Evolutionary conservation across 441 rosid genomes (phyloP).

Genomic region (Pelargonium cotyledonis): DNA sequence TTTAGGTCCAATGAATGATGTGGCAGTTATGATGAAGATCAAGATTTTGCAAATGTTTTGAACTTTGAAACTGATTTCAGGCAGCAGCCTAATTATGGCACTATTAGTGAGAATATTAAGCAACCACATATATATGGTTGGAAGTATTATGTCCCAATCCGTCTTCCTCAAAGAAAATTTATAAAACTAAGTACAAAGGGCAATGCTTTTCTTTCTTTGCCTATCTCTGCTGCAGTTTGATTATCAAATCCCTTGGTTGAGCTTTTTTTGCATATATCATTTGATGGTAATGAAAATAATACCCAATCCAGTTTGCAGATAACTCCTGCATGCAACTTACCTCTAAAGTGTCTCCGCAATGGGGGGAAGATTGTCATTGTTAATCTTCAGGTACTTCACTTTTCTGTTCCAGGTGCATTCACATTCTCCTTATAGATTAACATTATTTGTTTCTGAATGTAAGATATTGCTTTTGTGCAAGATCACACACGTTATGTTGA

Average conservation of each 20-base stretch:
- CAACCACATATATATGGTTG: background rate
- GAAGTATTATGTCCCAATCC: background rate
- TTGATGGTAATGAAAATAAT: conserved; percentile 17
- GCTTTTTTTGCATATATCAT: conserved; percentile 10
- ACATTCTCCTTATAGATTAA: background rate
- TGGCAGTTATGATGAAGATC: background rate
- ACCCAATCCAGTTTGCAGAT: conserved; percentile 81
- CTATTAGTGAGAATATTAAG: background rate
- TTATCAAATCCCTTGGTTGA: background rate
- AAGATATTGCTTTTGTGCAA: background rate
- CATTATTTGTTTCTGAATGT: background rate
- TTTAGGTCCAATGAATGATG: background rate
- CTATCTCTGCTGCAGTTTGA: background rate
- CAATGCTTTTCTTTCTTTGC: conserved; percentile 3
- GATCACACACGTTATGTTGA: conserved; percentile 1
- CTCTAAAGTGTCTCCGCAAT: conserved; percentile 76
- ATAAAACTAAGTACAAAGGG: background rate
- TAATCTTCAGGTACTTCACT: conserved; percentile 74
- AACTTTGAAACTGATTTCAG: background rate
- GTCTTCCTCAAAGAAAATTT: background rate
- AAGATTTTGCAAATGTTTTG: background rate
- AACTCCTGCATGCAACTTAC: conserved; percentile 97
- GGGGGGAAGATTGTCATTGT: conserved; percentile 91
- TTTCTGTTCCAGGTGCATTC: conserved; percentile 3
- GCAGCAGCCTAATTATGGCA: background rate